Conservation (phyloP, 768 basidiomycete genomes). For the Lactifluus subvellereus region DNA sequence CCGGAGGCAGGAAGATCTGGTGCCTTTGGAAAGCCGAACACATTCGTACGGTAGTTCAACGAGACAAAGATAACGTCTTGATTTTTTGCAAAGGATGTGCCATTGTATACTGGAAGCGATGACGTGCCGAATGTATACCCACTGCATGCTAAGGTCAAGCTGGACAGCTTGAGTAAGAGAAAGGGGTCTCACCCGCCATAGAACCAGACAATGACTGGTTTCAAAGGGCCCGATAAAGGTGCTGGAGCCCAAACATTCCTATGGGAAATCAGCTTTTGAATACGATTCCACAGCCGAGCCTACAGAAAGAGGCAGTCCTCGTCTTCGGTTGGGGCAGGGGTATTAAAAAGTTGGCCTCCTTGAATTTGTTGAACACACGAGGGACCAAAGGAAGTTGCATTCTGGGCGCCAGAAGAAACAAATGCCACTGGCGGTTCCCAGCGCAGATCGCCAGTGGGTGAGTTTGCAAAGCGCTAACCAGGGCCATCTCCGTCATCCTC, state of each 20-base stretch:
- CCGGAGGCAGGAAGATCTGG: background rate
- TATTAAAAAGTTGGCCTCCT: background rate
- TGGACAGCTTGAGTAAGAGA: background rate
- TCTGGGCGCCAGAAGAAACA: conserved; percentile 2
- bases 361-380: conserved; percentile 15
- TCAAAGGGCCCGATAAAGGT: background rate
- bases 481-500: background rate
- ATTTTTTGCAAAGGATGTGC: conserved; percentile 14
- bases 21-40: conserved; percentile 14
- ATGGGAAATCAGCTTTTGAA: background rate
- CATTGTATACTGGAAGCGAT: conserved; percentile 9
- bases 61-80: conserved; percentile 15
- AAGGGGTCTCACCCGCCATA: conserved; percentile 13
- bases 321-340: background rate
- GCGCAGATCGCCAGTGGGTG: conserved; percentile 9
- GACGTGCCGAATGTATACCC: conserved; percentile 2
- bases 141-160: background rate
- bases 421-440: conserved; percentile 13
- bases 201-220: conserved; percentile 16
- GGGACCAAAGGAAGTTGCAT: conserved; percentile 11
- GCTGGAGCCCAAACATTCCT: conserved; percentile 16
- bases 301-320: conserved; percentile 19
- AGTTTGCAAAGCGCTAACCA: conserved; percentile 11
- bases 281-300: background rate
- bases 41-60: conserved; percentile 18